Evolutionary conservation across 495 filamentous ascomycete species (phyloP).

Genomic region (Neurospora cerealis): DNA sequence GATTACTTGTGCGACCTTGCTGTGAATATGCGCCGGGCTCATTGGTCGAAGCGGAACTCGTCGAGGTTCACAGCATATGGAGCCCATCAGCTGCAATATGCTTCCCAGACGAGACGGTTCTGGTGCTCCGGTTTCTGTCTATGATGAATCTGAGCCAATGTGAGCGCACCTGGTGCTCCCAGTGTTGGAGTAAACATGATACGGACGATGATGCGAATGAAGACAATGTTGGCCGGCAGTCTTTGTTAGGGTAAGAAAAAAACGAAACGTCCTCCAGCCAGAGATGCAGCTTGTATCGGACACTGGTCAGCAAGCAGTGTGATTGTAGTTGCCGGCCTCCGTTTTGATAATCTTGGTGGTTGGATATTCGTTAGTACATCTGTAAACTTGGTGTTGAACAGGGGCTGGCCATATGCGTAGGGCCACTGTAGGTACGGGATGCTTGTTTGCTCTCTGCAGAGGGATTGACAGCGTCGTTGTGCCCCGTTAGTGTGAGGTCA

Average conservation of each 20-base stretch:
- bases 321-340: neutral
- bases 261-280: neutral
- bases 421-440: neutral
- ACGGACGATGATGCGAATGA: neutral
- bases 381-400: neutral
- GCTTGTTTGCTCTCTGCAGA: neutral
- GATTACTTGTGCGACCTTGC: conserved; percentile 19
- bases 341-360: neutral
- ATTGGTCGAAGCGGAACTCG: conserved; percentile 15
- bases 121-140: conserved; percentile 2
- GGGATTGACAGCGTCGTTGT: neutral
- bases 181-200: neutral
- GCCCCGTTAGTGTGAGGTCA: neutral
- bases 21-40: conserved; percentile 1
- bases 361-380: neutral
- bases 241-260: neutral
- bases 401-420: neutral
- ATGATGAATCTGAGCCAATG: neutral
- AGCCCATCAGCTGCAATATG: conserved; percentile 12
- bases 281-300: neutral
- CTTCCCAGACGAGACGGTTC: conserved; percentile 8
- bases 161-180: neutral
- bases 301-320: neutral
- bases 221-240: neutral
- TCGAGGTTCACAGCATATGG: conserved; percentile 19